Evolutionary conservation across 306 rosid genomes (phyloP).

Genomic region (Quercus rubra): DNA sequence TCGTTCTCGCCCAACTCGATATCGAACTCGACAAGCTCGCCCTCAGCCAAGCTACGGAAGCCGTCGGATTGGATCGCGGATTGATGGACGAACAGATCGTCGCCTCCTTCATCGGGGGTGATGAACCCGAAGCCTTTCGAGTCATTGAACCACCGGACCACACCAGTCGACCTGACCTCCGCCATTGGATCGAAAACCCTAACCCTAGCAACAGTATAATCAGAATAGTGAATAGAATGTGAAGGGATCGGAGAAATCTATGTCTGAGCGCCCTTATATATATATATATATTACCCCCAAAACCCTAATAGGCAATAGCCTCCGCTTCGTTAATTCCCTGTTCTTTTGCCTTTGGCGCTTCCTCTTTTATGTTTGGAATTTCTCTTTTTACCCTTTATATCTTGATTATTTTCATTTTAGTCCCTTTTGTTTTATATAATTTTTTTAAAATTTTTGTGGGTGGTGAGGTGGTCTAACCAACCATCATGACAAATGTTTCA

Average conservation of each 20-base stretch:
- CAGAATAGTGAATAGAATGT: background rate
- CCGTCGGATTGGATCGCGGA: constrained; percentile 88
- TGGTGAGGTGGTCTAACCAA: no score
- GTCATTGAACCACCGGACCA: constrained; percentile 78
- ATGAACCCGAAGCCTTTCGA: constrained; percentile 82
- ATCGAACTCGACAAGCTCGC: constrained; percentile 67
- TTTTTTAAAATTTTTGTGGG: no score
- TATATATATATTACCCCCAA: background rate
- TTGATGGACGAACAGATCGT: constrained; percentile 85
- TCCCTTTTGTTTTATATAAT: no score
- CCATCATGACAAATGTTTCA: no score
- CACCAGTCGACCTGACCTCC: constrained; percentile 71
- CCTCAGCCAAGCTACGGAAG: constrained; percentile 58
- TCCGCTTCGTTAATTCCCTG: no score
- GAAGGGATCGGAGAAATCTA: background rate
- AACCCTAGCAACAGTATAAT: background rate
- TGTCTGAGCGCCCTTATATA: background rate
- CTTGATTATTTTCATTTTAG: no score
- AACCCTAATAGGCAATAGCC: no score
- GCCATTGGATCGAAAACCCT: constrained; percentile 45
- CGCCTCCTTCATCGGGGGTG: constrained; percentile 70
- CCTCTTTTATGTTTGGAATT: no score
- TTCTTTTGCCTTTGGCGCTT: no score
- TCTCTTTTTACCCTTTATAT: no score
- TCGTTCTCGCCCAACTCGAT: constrained; percentile 56